Base-by-base conservation (phyloP, 2,329 filamentous ascomycete species). In the Trichoderma semiorbis region DNA sequence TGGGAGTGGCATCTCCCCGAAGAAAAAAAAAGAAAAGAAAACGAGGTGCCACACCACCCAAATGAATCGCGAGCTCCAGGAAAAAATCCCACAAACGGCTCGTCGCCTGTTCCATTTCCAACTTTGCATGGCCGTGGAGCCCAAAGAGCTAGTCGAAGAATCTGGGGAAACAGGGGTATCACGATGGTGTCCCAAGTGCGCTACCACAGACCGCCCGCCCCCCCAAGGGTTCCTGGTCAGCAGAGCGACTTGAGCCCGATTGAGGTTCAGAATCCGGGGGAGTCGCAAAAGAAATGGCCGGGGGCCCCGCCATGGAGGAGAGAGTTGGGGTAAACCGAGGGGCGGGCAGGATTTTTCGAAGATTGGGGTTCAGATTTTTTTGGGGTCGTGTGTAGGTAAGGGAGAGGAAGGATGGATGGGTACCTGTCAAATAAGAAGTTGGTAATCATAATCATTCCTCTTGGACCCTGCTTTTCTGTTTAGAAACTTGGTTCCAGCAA, bases 81-180 rank as follows among this genome's bases (percentile, higher is more conserved):
- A 69, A 21, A 26, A 61, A 30, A 61, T 24, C 28, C 39, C 16
- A 69, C n/a, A 34, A 14, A 69, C 28, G 57, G 57, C 36, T 50
- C 36, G n/a, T 32, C 65, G 36, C 39, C 55, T 21, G 16, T 50
- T 32, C 66, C 66, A 60, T 60, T 53, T 69, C 66, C 55, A 47
- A 32, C 36, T 47, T 69, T n/a, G 39, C 47, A 66, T 50, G 64
- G 47, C 26, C 64, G 57, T 69, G 63, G 64, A 70, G 43, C 47
- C 55, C 24, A 26, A 63, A 43, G 43, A 68, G 58, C 43, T 62
- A 69, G 55, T 32, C 26, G 28, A 57, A 77, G 75, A 80, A 79
- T 80, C 79, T 75, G 79, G 79, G 79, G 79, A 79, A 80, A 74
- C 58, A 78, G 79, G 77, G 79, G 78, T 77, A 72, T 69, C 68